A percentile compares a stretch with the other conserved stretches of the same genome.
Evolutionary conservation across 2,329 filamentous ascomycete genomes (phyloP).

Genomic region (Aureobasidium subglaciale): DNA sequence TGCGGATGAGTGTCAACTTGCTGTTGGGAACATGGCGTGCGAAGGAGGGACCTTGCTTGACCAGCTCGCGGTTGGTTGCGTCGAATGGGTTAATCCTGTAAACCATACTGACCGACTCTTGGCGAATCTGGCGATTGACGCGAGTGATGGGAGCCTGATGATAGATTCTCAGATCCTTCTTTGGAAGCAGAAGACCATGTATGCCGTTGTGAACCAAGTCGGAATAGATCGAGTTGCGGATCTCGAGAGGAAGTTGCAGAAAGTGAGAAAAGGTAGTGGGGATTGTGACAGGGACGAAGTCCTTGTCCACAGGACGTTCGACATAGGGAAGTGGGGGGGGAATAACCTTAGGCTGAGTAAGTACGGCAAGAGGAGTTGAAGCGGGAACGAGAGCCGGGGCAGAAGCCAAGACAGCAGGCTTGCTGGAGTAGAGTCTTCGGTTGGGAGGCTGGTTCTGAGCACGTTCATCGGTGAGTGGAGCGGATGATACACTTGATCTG

Average conservation of each 20-base stretch:
- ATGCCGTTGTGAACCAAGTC: not conserved
- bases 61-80: not conserved
- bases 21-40: not conserved
- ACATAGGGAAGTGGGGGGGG: not conserved
- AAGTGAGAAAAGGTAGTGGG: not conserved
- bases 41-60: not conserved
- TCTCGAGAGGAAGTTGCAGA: not conserved
- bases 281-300: not conserved
- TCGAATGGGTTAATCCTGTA: not conserved
- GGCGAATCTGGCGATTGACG: not conserved
- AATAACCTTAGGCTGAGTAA: not conserved
- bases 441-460: not conserved
- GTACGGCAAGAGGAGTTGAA: not conserved
- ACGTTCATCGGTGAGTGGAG: not conserved
- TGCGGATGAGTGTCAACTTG: not conserved
- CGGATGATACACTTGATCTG: not conserved
- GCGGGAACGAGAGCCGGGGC: not conserved
- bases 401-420: not conserved
- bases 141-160: slow-evolving; percentile 10
- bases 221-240: not conserved
- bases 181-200: not conserved
- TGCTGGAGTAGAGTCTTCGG: not conserved
- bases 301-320: not conserved
- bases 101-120: not conserved
- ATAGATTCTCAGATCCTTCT: not conserved